Conservation (phyloP, 2,329 filamentous ascomycete genomes). For the Geosmithia morbida region DNA sequence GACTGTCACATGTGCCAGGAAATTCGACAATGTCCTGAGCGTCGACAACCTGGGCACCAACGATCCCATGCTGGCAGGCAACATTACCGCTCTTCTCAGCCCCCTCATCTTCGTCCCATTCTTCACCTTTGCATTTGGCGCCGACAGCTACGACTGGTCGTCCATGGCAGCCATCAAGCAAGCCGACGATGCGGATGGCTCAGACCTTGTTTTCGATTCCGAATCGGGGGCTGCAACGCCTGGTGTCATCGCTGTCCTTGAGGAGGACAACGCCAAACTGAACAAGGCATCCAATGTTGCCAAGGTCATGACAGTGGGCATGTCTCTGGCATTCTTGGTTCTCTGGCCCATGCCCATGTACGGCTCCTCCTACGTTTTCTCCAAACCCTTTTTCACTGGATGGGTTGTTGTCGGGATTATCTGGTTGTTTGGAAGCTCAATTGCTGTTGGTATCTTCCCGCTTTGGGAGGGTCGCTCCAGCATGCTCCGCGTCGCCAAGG, state of each 20-base stretch:
- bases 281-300: constrained; percentile 37
- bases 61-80: constrained; percentile 75
- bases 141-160: constrained; percentile 66
- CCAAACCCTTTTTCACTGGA: constrained; percentile 67
- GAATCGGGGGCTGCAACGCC: constrained; percentile 49
- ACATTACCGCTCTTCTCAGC: constrained; percentile 67
- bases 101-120: constrained; percentile 62
- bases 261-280: constrained; percentile 16
- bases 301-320: constrained; percentile 32
- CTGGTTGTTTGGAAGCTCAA: constrained; percentile 41
- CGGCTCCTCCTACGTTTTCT: constrained; percentile 63
- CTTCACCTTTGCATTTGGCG: constrained; percentile 39
- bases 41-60: constrained; percentile 70
- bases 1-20: constrained; percentile 55
- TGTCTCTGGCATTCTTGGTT: constrained; percentile 52
- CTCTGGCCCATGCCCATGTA: constrained; percentile 86
- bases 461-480: constrained; percentile 65
- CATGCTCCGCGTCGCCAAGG: constrained; percentile 6
- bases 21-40: constrained; percentile 50
- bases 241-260: constrained; percentile 38
- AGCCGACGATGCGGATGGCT: constrained; percentile 44
- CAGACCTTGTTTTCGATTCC: constrained; percentile 41
- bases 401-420: constrained; percentile 62
- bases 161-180: constrained; percentile 64
- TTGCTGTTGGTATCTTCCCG: constrained; percentile 69